phyloP scores from a whole-genome alignment of 1,139 yeast species.

The Debaryomyces udenii region DNA sequence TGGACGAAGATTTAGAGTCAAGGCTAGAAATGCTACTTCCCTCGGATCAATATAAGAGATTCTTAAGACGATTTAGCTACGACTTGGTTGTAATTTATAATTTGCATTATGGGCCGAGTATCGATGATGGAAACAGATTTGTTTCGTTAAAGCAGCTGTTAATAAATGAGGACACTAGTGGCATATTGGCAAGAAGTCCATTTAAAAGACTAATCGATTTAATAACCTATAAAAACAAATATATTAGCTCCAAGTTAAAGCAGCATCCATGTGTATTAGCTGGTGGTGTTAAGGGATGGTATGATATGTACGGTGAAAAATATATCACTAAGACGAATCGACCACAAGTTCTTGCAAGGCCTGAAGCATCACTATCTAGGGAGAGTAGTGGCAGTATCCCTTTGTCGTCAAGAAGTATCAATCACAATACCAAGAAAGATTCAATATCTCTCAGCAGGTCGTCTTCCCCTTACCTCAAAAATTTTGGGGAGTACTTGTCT shows the following conservation, averaged over 20 bases:
- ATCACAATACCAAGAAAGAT: slow-evolving; percentile 12
- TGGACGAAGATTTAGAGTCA: slow-evolving; percentile 64
- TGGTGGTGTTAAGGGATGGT: slow-evolving; percentile 49
- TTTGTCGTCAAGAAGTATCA: slow-evolving; percentile 15
- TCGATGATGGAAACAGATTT: slow-evolving; percentile 30
- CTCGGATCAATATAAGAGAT: slow-evolving; percentile 51
- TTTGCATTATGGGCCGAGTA: slow-evolving; percentile 31
- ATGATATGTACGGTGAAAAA: slow-evolving; percentile 32
- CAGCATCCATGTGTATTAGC: slow-evolving; percentile 39
- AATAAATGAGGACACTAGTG: slow-evolving; percentile 18
- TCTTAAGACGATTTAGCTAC: slow-evolving; percentile 55
- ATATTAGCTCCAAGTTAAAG: slow-evolving; percentile 39
- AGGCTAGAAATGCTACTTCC: slow-evolving; percentile 58
- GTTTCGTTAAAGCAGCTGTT: slow-evolving; percentile 27
- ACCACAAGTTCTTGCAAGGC: slow-evolving; percentile 21
- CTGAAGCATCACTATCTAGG: slow-evolving; percentile 27
- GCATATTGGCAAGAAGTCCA: slow-evolving; percentile 43
- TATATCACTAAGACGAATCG: slow-evolving; percentile 26
- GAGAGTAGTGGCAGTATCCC: slow-evolving; percentile 18
- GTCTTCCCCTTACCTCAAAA: slow-evolving; percentile 36
- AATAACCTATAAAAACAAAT: slow-evolving; percentile 43
- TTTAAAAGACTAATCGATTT: slow-evolving; percentile 56
- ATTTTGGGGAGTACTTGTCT: slow-evolving; percentile 44
- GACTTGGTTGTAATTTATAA: slow-evolving; percentile 70
- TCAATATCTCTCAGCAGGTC: slow-evolving; percentile 6